Evolutionary conservation across 495 filamentous ascomycete species (phyloP).

Genomic region (Tuber magnatum): DNA sequence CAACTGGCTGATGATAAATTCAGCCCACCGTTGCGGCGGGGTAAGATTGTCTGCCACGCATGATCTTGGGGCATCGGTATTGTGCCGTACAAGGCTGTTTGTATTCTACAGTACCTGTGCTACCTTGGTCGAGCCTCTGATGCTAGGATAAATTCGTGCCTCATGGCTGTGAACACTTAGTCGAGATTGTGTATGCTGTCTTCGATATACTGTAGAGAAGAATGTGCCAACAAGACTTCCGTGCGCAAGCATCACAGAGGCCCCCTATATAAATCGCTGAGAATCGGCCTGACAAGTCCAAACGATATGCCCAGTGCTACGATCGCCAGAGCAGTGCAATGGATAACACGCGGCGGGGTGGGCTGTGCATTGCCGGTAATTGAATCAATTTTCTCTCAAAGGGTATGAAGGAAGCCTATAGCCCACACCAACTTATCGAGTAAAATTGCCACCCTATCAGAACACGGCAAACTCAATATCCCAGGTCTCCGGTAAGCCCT

Average conservation of each 20-base stretch:
- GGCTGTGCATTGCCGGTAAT: neutral
- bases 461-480: neutral
- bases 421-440: neutral
- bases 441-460: neutral
- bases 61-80: neutral
- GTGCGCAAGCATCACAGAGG: neutral
- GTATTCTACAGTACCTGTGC: slow-evolving; percentile 2
- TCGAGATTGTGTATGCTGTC: neutral
- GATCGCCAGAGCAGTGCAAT: neutral
- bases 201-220: neutral
- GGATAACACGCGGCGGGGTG: neutral
- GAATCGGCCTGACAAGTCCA: neutral
- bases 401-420: neutral
- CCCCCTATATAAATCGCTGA: neutral
- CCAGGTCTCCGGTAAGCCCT: neutral
- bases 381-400: neutral
- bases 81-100: neutral
- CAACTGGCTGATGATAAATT: neutral
- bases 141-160: neutral
- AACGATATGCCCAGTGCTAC: neutral
- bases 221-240: neutral
- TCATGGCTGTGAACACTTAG: neutral
- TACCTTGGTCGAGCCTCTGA: neutral
- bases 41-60: neutral
- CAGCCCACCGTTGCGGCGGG: neutral